Base-by-base conservation (phyloP, 192 early-diverging fungal species). In the Linnemannia hyalina region DNA sequence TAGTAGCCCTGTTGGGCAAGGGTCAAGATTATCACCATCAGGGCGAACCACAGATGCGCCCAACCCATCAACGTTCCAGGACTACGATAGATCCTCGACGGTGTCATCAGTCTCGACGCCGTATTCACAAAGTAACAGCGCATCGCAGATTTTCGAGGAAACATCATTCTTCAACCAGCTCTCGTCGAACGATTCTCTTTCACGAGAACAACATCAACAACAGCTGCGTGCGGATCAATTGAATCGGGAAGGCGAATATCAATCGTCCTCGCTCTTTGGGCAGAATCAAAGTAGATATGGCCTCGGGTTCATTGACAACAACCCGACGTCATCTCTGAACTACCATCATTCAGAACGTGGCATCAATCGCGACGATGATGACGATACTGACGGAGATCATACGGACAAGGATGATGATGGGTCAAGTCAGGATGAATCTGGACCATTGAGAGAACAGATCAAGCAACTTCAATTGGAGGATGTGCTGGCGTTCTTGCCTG, bases 131-230 rank as follows among this genome's bases (percentile, higher is more conserved):
- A 86, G 84, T 46, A 86, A 86, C 60, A 86, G 84, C 10, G 80
- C 76, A 18, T 86, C 84, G 0, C 84, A 86, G 54, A 86, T 86
- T 70, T 86, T 86, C 78, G 84, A 86, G 57, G 84, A 86, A 54
- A 86, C 84, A 10, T 86, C 84, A 5, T 86, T 86, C 29, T 86
- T 86, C 49, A 86, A 86, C 11, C 84, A 86, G 41, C 40, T 86
- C 3, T 86, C 84, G 0, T 86, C 84, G 6, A 86, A 77, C n/a
- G 84, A 86, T 40, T 81, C 79, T 11, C 13, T 86, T 11, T 74
- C 84, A 9, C 60, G 84, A 15, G 84, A 79, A n/a, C 82, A 83
- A 13, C 55, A 63, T n/a, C 41, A 36, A 16, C 42, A 42, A 38
- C 75, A 68, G n/a, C 74, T 32, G 72, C 74, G 47, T 40, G 74